Conservation (phyloP, 306 rosid genomes). For the Pachyrhizus erosus region DNA sequence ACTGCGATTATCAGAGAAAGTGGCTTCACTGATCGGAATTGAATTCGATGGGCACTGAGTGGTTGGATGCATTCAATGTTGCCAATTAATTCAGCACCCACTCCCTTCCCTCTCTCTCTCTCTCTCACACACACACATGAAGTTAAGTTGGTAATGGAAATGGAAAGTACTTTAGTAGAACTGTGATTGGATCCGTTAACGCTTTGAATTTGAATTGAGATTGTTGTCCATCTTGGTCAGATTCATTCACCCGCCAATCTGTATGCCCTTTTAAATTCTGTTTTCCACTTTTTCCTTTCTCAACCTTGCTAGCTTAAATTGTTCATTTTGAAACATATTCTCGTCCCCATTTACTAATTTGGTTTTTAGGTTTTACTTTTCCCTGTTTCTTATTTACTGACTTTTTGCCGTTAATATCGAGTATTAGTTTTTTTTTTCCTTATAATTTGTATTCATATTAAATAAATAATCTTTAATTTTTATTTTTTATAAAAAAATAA, state of each 20-base stretch:
- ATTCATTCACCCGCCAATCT: slow-evolving; percentile 47
- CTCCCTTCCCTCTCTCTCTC: neutral
- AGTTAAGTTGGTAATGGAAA: neutral
- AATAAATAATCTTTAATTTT: neutral
- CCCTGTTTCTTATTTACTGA: neutral
- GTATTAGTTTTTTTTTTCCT: neutral
- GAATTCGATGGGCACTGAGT: neutral
- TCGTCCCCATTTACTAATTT: neutral
- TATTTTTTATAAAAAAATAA: no score
- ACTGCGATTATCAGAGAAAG: slow-evolving; percentile 13
- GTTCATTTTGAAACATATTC: neutral
- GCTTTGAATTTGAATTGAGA: slow-evolving; percentile 32
- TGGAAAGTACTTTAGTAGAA: neutral
- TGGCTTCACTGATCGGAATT: slow-evolving; percentile 13
- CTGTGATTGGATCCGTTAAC: neutral
- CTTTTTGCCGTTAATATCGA: neutral
- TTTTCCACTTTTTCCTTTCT: slow-evolving; percentile 1
- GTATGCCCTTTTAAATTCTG: neutral
- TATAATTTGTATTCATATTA: neutral
- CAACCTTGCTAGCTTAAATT: neutral
- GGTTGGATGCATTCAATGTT: slow-evolving; percentile 12
- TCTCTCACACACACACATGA: neutral
- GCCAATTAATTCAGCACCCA: neutral
- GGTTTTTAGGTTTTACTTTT: neutral
- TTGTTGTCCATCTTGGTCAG: neutral